Evolutionary conservation across 495 filamentous ascomycete genomes (phyloP), one percentile per base, ranked within the genome.

Genomic region (Podospora comata): DNA sequence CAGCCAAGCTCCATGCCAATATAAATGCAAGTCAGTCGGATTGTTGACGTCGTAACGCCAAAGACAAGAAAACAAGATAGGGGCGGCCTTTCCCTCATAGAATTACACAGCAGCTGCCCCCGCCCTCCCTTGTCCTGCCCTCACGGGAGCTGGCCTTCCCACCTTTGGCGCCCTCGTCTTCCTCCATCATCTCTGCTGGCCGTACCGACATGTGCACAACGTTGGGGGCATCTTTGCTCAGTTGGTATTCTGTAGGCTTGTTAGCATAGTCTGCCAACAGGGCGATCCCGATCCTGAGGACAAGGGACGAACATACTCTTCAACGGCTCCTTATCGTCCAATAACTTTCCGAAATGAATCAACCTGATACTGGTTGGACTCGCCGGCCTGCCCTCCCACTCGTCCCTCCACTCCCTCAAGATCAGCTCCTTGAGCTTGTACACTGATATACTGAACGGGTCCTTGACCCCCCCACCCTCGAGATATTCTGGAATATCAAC

Each of bases 141-240:
- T 89, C 87, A 56, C 88, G 81, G 32, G 77, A 78, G 55, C 82
- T 81, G 55, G 85, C 79, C 79, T 96, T 96, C 48, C 86, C 81
- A 44, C 86, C 81, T 27, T 93, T 93, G 48, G 87, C 87, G 15
- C 81, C 79, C 68, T 96, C 93, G 30, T 77, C 93, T 74, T 97
- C 93, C 68, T 97, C 93, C 66, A 94, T 85, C 67, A 95, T 82
- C 69, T 97, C 93, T 77, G 93, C 90, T 2, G 93, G 93, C 72
- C 91, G 90, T 65, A 97, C 86, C 23, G 92, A 95, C 93, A 97
- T 96, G 80, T 97, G 93, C 16, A 97, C 88, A 63, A 96, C 92
- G 72, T 96, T 96, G 27, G 90, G 82, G 61, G 80, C 72, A 32
- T 89, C 90, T 28, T 82, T 78, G 68, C 84, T 90, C 73, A 97